Evolutionary conservation across 352 stramenopile species (phyloP), one percentile per base, ranked within the genome.

Genomic region (Bremia lactucae): DNA sequence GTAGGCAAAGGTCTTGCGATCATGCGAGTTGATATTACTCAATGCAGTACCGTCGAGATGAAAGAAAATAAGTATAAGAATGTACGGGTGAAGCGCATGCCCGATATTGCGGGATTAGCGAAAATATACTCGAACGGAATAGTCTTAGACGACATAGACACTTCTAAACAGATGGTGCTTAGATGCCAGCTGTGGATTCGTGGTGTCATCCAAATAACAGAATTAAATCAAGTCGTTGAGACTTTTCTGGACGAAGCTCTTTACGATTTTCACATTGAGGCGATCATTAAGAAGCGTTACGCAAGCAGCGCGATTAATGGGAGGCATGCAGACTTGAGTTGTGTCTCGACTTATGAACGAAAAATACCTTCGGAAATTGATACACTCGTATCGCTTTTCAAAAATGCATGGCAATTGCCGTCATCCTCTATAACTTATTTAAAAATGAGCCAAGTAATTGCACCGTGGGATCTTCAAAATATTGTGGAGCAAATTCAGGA

Each of bases 241-340:
- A 55, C 62, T 9, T 80, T 81, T 31, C 14, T 94, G 13, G 68
- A 87, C 15, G 76, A 94, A 66, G 66, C 78, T 6, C 31, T 94
- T 28, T 77, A 71, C 22, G 81, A 94, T 35, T 88, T 80, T 40
- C 59, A 70, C n/a, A 86, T 91, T 11, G 78, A 94, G 49, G 43
- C 50, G 5, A 72, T 49, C 2, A 50, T 88, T 24, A 55, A 49
- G 36, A 62, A 72, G 24, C 28, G 65, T 10, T 35, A 63, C 22
- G 20, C 23, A 46, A 49, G 20, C 6, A n/a, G 6, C 28, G 28
- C 6, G 5, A 33, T 6, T n/a, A 54, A 18, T 23, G 29, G 25
- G 13, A 18, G 7, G 1, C 22, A 42, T 18, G n/a, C n/a, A 23
- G 42, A 57, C 29, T 9, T 15, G 6, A 8, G 33, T 22, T 41